Base-by-base conservation (phyloP, 495 filamentous ascomycete species). In the Aspergillus cavernicola region DNA sequence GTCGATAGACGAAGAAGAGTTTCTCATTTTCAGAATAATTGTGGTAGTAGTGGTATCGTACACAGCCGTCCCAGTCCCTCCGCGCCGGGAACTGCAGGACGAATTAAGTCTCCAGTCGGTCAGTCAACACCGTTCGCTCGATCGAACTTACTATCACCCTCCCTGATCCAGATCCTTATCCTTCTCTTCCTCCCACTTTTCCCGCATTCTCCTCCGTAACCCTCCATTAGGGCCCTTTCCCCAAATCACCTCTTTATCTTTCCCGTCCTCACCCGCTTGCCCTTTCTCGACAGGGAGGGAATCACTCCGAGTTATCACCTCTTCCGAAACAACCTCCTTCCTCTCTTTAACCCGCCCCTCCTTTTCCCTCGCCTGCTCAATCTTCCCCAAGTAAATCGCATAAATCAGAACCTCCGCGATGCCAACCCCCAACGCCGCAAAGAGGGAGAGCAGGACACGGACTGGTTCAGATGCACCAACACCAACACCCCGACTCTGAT, bases 391-490 rank as follows among this genome's bases (percentile, higher is more conserved):
- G 71, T 96, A 98, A 6, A 90, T 89, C 10, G 80, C 83, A 68
- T 97, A 97, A 32, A 97, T 82, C 19, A 85, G 84, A 9, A 93
- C 85, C 67, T 98, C 93, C 4, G 90, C 92, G 39, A 95, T 73
- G 3, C 85, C 91, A 19, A 97, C 89, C 16, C 88, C 54, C 32
- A 76, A 15, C 20, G 70, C 73, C 20, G 63, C 68, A 55, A 67
- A 65, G 10, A 78, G 38, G 24, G 72, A 66, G 6, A 76, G n/a
- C 4, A 77, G 39, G 12, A 77, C 71, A 16, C 63, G 58, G 20
- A 73, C 66, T 12, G 71, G 62, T 49, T 74, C 69, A 4, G 65
- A 65, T 18, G 61, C 55, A 9, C 46, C 60, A 6, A 3, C 48
- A 13, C 20, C 80, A 24, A 3, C 48, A 13, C 20, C 80, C 23